A percentile compares a stretch with the other conserved stretches of the same genome.
Evolutionary conservation across 129 eudicot species (phyloP).

Genomic region (Flaveria trinervia): DNA sequence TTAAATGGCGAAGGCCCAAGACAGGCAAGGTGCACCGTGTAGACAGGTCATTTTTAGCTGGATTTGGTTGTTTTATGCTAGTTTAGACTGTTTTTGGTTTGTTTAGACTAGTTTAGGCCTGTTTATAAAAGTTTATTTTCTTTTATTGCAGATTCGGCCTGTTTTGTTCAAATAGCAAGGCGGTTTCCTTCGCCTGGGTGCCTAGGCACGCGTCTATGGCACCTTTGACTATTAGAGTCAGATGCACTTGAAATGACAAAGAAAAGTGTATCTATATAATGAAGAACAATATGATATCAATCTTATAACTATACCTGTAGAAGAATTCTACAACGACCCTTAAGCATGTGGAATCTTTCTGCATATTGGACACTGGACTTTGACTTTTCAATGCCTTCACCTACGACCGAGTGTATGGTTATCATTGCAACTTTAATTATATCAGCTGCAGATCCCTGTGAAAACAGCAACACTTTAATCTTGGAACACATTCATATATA

Average conservation of each 20-base stretch:
- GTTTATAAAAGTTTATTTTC: no score
- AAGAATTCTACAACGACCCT: constrained; percentile 86
- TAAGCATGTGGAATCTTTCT: constrained; percentile 61
- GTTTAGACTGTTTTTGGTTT: no score
- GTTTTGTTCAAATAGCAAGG: no score
- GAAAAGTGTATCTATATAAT: background rate
- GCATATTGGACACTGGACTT: constrained; percentile 38
- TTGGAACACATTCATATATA: background rate
- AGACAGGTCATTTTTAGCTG: no score
- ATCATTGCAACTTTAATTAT: constrained; percentile 91
- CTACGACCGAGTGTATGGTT: constrained; percentile 61
- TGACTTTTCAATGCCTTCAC: constrained; percentile 48
- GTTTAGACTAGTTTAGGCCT: no score
- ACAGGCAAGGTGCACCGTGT: no score
- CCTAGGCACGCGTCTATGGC: no score
- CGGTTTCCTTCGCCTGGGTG: no score
- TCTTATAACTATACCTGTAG: constrained; percentile 60
- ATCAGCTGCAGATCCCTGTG: constrained; percentile 97
- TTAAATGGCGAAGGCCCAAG: no score
- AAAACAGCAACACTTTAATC: constrained; percentile 20
- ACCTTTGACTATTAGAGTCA: background rate
- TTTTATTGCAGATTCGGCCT: no score
- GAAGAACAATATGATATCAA: background rate
- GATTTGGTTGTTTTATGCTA: no score
- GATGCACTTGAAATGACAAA: background rate